Evolutionary conservation across 129 eudicot genomes (phyloP), one percentile per base, ranked within the genome.

Genomic region (Flaveria trinervia): DNA sequence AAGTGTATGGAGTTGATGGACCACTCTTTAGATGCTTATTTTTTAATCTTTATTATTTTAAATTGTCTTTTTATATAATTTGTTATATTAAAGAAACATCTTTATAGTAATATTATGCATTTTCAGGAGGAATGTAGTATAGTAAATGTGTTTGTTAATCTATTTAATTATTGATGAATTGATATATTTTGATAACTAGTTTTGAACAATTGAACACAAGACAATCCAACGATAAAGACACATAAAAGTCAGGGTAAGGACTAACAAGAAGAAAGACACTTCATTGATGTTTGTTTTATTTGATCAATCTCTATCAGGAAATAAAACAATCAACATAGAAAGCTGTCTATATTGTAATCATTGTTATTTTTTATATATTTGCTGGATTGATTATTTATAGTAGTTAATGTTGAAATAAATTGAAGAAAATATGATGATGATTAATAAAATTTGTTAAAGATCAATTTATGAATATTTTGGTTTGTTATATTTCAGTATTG

Each of bases 1-100:
- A 66, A 50, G 30, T 22, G 79, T 73, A 65, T 41, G 74, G 79
- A 73, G 83, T 52, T 65, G 83, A 48, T 79, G 73, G 60, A 79
- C 61, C 57, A 79, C 74, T 20, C 26, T 65, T 73, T 65, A 52
- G 43, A 72, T 12, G 44, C 39, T 43, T 16, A 25, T 39, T 3
- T 50, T 49, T n/a, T 25, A 61, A 41, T n/a, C 8, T 44, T 57
- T 57, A 25, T 46, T 75, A 62, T 44, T 0, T 20, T 75, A 36
- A 43, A 4, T 11, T 45, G 36, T 55, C 26, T 18, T 36, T 49
- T 28, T 39, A 65, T 6, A 51, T 20, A 15, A n/a, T 16, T n/a
- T 50, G 48, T 48, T 50, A 33, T 22, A 23, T 74, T 44, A 70
- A 12, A 49, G 4, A 49, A 23, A 46, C 4, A 1, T 7, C 1